Conservation (phyloP, 225 moss, liverwort and hornwort genomes). For the Sphagnum contortum region DNA sequence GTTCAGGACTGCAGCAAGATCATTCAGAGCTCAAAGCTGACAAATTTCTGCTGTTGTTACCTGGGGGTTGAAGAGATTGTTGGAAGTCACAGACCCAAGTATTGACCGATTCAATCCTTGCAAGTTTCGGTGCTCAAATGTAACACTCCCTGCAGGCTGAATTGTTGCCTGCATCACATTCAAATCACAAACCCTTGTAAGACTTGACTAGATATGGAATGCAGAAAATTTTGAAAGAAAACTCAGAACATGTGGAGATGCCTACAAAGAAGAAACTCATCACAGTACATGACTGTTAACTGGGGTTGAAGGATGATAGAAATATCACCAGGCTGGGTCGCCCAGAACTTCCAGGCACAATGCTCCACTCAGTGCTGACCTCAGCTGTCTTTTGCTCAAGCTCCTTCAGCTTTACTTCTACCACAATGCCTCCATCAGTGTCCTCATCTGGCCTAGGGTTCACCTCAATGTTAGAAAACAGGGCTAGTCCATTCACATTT, state of each 20-base stretch:
- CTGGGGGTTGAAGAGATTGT: slow-evolving; percentile 89
- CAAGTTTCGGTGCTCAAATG: slow-evolving; percentile 89
- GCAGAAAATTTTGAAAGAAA: too few relatives aligned
- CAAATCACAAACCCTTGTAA: too few relatives aligned
- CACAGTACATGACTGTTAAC: too few relatives aligned
- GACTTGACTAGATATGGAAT: too few relatives aligned
- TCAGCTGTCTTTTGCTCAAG: slow-evolving; percentile 94
- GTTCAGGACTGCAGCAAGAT: too few relatives aligned
- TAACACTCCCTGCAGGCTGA: slow-evolving; percentile 91
- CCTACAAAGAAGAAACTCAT: too few relatives aligned
- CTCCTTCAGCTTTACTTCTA: slow-evolving; percentile 93
- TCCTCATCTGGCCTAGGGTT: slow-evolving; percentile 91
- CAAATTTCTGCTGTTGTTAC: slow-evolving; percentile 4
- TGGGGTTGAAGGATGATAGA: too few relatives aligned
- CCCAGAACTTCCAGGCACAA: slow-evolving; percentile 68
- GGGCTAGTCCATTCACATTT: slow-evolving; percentile 72
- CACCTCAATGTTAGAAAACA: slow-evolving; percentile 94
- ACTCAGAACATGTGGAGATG: too few relatives aligned
- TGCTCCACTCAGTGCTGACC: slow-evolving; percentile 95
- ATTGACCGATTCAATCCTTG: slow-evolving; percentile 88
- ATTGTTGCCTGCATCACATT: slow-evolving; percentile 43
- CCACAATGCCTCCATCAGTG: slow-evolving; percentile 85
- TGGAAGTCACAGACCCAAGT: slow-evolving; percentile 84
- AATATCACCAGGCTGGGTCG: slow-evolving; percentile 52
- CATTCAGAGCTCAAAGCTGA: too few relatives aligned